Conservation (phyloP, 2,329 filamentous ascomycete species). For the Fusarium compactum region DNA sequence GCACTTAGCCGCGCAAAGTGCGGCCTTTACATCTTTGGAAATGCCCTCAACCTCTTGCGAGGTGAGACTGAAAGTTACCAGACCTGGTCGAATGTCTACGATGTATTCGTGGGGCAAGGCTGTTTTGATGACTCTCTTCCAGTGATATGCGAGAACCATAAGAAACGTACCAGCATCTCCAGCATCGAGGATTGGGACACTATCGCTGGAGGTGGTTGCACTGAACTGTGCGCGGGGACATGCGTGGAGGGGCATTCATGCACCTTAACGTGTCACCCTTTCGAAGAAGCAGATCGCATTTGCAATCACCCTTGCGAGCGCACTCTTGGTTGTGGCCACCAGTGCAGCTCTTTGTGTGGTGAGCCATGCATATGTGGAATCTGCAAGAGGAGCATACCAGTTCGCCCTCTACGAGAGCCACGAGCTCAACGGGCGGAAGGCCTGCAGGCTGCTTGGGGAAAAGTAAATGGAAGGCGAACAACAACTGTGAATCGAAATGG, state of each 20-base stretch:
- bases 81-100: constrained; percentile 58
- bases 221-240: constrained; percentile 18
- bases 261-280: constrained; percentile 33
- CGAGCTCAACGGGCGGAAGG: neutral
- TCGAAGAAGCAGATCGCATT: constrained; percentile 36
- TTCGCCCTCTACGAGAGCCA: neutral
- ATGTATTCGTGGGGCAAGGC: constrained; percentile 56
- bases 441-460: neutral
- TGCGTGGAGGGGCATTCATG: constrained; percentile 44
- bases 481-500: neutral
- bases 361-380: constrained; percentile 30
- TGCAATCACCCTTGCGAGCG: constrained; percentile 47
- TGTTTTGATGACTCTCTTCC: constrained; percentile 61
- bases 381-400: neutral
- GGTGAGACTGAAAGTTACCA: constrained; percentile 55
- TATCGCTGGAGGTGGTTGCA: constrained; percentile 41
- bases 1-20: constrained; percentile 76
- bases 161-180: constrained; percentile 62
- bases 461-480: neutral
- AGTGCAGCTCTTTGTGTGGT: constrained; percentile 33
- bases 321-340: constrained; percentile 38
- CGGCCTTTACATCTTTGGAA: constrained; percentile 89
- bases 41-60: constrained; percentile 65
- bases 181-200: constrained; percentile 65
- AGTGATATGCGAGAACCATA: constrained; percentile 72